Evolutionary conservation across 805 yeast species (phyloP).

Genomic region (Dipodascus albidus): DNA sequence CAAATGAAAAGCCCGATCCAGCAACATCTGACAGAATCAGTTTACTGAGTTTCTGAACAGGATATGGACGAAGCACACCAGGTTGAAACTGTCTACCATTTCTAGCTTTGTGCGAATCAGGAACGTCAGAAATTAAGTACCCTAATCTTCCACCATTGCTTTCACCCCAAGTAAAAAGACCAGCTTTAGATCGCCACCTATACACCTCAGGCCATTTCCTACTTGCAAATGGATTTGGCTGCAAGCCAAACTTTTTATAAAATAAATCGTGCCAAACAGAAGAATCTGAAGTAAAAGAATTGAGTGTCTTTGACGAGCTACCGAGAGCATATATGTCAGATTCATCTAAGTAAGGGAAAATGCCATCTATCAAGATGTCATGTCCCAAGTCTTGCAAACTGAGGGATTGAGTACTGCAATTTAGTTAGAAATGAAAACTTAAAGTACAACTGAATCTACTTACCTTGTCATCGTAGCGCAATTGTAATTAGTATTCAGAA

Average conservation of each 20-base stretch:
- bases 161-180: slow-evolving; percentile 43
- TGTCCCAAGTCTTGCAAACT: slow-evolving; percentile 9
- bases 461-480: neutral
- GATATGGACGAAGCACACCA: slow-evolving; percentile 30
- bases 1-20: slow-evolving; percentile 57
- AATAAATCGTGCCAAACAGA: slow-evolving; percentile 36
- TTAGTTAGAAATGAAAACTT: neutral
- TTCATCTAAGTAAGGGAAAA: slow-evolving; percentile 14
- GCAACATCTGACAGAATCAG: slow-evolving; percentile 35
- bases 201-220: slow-evolving; percentile 42
- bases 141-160: slow-evolving; percentile 38
- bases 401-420: neutral
- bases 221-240: slow-evolving; percentile 31
- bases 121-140: slow-evolving; percentile 17
- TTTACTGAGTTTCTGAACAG: slow-evolving; percentile 28
- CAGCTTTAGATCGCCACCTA: slow-evolving; percentile 29
- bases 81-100: slow-evolving; percentile 13
- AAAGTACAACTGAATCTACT: no score
- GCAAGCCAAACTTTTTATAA: slow-evolving; percentile 33
- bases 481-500: no score
- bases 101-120: slow-evolving; percentile 5
- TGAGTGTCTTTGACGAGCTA: slow-evolving; percentile 29
- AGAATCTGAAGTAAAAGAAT: slow-evolving; percentile 28
- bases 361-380: slow-evolving; percentile 14
- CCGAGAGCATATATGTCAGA: slow-evolving; percentile 33